Conservation (phyloP, 345 rosid species). For the Sonneratia alba region DNA sequence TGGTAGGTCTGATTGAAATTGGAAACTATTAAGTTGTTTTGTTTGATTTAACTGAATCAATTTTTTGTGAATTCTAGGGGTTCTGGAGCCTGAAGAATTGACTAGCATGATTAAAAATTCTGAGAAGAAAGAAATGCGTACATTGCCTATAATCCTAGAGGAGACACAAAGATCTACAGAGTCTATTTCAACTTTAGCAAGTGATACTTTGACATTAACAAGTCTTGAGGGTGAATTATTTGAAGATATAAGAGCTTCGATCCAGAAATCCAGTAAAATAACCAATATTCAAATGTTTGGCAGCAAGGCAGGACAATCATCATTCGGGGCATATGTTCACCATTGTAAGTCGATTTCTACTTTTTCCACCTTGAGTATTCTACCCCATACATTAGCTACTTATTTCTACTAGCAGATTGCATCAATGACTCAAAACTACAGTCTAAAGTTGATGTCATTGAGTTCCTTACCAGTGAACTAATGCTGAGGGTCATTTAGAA, state of each 20-base stretch:
- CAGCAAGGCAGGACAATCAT: conserved; percentile 19
- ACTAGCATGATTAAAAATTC: conserved; percentile 56
- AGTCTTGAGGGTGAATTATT: conserved; percentile 48
- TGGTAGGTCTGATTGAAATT: conserved; percentile 24
- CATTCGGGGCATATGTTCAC: conserved; percentile 15
- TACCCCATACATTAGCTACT: neutral
- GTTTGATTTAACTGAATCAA: neutral
- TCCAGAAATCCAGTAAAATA: conserved; percentile 42
- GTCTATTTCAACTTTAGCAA: conserved; percentile 57
- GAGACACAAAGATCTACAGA: conserved; percentile 58
- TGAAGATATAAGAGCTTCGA: conserved; percentile 73
- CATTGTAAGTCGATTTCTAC: conserved; percentile 37
- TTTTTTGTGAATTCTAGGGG: conserved; percentile 31
- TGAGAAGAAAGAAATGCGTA: conserved; percentile 24
- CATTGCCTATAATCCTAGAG: conserved; percentile 60
- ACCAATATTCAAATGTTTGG: conserved; percentile 22
- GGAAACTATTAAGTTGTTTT: neutral
- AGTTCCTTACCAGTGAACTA: neutral
- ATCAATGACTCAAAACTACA: neutral
- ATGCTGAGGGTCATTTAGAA: no score
- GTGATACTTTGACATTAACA: conserved; percentile 48
- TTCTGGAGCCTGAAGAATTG: conserved; percentile 81
- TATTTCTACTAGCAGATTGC: neutral
- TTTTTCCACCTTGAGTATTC: neutral
- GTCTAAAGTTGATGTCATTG: neutral